Conservation (phyloP, 2,329 filamentous ascomycete genomes). For the Aspergillus clavatus region DNA sequence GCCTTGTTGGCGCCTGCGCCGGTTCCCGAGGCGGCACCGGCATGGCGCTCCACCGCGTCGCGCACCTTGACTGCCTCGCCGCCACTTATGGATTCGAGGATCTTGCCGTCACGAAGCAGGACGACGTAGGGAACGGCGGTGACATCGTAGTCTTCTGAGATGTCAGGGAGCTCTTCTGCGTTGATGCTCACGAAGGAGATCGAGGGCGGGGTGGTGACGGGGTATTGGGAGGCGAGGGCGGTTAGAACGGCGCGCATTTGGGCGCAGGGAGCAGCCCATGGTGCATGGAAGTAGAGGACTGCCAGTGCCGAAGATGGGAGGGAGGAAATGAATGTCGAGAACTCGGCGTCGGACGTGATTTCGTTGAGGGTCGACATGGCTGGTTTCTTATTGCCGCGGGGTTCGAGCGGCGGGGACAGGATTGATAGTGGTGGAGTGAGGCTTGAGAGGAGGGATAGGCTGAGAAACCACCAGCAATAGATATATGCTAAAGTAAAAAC, state of each 20-base stretch:
- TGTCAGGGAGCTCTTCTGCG: constrained; percentile 87
- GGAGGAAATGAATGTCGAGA: constrained; percentile 62
- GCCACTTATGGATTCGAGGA: constrained; percentile 81
- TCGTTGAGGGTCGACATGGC: constrained; percentile 73
- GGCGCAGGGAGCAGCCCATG: constrained; percentile 92
- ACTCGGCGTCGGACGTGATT: constrained; percentile 68
- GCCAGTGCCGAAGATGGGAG: constrained; percentile 67
- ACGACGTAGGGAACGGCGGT: constrained; percentile 91
- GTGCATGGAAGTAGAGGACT: constrained; percentile 89
- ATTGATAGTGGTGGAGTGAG: constrained; percentile 1
- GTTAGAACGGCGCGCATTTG: constrained; percentile 87
- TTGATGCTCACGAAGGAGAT: constrained; percentile 87
- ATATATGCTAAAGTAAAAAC: too few relatives aligned
- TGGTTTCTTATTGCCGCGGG: constrained; percentile 1
- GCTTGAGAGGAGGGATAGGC: constrained; percentile 47
- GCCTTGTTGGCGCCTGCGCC: constrained; percentile 32
- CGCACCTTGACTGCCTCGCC: constrained; percentile 84
- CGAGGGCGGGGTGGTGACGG: constrained; percentile 58
- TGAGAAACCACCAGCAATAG: constrained; percentile 41
- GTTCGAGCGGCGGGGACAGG: not conserved
- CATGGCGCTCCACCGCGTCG: constrained; percentile 77
- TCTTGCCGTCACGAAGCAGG: constrained; percentile 67
- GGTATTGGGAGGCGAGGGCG: constrained; percentile 81
- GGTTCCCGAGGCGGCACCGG: constrained; percentile 41
- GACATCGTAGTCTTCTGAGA: constrained; percentile 89